A percentile compares a stretch with the other conserved stretches of the same genome.
phyloP scores from a whole-genome alignment of 495 filamentous ascomycete genomes.

The Collariella sp. region DNA sequence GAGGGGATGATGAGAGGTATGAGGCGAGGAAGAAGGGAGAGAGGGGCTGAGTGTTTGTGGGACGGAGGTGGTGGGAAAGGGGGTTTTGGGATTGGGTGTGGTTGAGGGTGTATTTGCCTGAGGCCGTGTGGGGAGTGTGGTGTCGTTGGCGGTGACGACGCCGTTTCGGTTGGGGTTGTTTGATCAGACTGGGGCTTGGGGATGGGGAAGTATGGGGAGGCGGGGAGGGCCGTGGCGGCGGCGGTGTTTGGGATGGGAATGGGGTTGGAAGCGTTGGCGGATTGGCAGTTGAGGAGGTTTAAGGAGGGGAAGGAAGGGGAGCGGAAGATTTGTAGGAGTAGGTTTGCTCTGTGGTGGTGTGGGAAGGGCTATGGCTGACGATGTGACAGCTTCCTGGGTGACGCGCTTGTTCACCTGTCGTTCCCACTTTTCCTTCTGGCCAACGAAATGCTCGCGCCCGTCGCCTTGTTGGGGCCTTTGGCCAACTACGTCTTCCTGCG shows the following conservation, averaged over 20 bases:
- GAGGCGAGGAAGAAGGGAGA: conserved; percentile 38
- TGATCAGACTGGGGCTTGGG: conserved; percentile 12
- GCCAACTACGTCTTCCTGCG: conserved; percentile 52
- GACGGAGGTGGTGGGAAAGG: not conserved
- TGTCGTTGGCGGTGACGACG: conserved; percentile 46
- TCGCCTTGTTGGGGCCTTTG: conserved; percentile 46
- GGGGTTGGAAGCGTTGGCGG: conserved; percentile 46
- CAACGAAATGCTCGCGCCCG: conserved; percentile 43
- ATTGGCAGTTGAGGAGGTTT: conserved; percentile 42
- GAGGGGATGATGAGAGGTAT: conserved; percentile 49
- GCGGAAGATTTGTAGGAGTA: conserved; percentile 44
- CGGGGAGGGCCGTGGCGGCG: conserved; percentile 39
- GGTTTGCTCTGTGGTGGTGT: conserved; percentile 15
- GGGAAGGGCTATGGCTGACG: conserved; percentile 1
- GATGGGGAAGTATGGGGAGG: conserved; percentile 10
- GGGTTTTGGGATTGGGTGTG: conserved; percentile 47
- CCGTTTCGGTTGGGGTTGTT: conserved; percentile 34
- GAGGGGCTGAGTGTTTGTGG: not conserved
- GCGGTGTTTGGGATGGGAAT: conserved; percentile 48
- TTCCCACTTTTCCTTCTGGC: conserved; percentile 44
- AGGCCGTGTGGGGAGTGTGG: conserved; percentile 45
- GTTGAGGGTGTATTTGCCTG: conserved; percentile 45
- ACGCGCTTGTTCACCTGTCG: conserved; percentile 46
- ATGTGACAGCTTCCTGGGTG: conserved; percentile 46
- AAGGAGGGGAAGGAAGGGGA: conserved; percentile 20